Conservation (phyloP, 352 stramenopile species). For the Elongisporangium prolatum region DNA sequence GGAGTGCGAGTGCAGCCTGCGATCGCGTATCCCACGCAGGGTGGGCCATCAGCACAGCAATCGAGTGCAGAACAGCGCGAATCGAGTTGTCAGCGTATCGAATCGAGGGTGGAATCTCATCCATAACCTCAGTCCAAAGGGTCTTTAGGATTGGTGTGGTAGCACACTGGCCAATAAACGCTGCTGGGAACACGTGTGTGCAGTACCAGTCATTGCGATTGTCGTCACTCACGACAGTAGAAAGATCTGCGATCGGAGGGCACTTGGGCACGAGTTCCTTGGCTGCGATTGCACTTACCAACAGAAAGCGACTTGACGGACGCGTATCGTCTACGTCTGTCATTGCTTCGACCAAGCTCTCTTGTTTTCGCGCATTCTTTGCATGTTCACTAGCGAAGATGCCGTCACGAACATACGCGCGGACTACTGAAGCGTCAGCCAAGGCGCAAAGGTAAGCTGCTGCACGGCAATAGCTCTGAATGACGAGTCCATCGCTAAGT, state of each 20-base stretch:
- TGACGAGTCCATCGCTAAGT: slow-evolving; percentile 51
- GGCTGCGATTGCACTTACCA: slow-evolving; percentile 66
- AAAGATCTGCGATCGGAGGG: slow-evolving; percentile 36
- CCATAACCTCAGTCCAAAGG: slow-evolving; percentile 55
- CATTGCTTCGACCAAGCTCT: neutral
- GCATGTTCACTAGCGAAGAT: slow-evolving; percentile 45
- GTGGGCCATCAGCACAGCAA: slow-evolving; percentile 48
- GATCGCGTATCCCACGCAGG: slow-evolving; percentile 71
- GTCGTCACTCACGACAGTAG: slow-evolving; percentile 28
- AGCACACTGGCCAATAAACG: slow-evolving; percentile 72
- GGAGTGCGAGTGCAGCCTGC: slow-evolving; percentile 60
- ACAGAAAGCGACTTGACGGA: slow-evolving; percentile 58
- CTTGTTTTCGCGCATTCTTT: slow-evolving; percentile 8
- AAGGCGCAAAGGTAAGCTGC: slow-evolving; percentile 70
- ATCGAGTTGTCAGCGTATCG: slow-evolving; percentile 45
- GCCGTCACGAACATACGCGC: slow-evolving; percentile 54
- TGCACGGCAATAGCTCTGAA: slow-evolving; percentile 71
- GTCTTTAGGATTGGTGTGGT: slow-evolving; percentile 33
- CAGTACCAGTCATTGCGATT: slow-evolving; percentile 59
- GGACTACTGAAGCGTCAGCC: slow-evolving; percentile 35
- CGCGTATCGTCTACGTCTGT: neutral
- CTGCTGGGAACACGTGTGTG: slow-evolving; percentile 59
- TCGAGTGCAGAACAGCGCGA: slow-evolving; percentile 32
- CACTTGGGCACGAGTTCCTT: slow-evolving; percentile 64
- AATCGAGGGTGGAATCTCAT: slow-evolving; percentile 62